phyloP scores from a whole-genome alignment of 345 rosid genomes.

The Gossypium ekmanianum region DNA sequence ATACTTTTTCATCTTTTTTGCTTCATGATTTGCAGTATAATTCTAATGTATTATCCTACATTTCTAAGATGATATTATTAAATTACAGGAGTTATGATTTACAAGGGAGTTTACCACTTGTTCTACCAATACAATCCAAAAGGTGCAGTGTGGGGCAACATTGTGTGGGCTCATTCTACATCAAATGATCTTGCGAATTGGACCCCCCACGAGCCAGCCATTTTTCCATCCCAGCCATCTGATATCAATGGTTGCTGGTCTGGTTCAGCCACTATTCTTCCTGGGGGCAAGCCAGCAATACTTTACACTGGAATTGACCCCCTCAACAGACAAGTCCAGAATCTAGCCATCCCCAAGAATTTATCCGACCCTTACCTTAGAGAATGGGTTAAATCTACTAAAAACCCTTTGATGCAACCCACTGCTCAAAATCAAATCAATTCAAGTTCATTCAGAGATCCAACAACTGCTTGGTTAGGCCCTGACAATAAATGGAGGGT shows the following conservation, averaged over 20 bases:
- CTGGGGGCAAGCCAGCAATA: conserved; percentile 42
- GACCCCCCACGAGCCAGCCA: conserved; percentile 51
- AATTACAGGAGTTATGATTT: conserved; percentile 55
- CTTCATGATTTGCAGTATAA: background rate
- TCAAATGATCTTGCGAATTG: conserved; percentile 68
- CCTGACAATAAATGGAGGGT: conserved; percentile 54
- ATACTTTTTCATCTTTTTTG: background rate
- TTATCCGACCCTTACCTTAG: conserved; percentile 55
- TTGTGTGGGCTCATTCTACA: conserved; percentile 84
- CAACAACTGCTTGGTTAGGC: conserved; percentile 77
- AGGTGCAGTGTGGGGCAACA: conserved; percentile 67
- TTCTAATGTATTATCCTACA: background rate
- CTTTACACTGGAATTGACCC: conserved; percentile 61
- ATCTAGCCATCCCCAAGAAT: conserved; percentile 59
- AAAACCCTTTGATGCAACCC: conserved; percentile 58
- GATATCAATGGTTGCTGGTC: conserved; percentile 75
- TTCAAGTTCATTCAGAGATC: conserved; percentile 69
- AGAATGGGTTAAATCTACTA: conserved; percentile 56
- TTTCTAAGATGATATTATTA: background rate
- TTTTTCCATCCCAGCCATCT: conserved; percentile 46
- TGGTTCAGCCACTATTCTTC: conserved; percentile 66
- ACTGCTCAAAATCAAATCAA: conserved; percentile 32
- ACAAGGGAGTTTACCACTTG: conserved; percentile 69
- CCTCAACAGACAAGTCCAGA: conserved; percentile 45
- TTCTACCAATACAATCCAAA: conserved; percentile 76